Base-by-base conservation (phyloP, 768 basidiomycete genomes). In the Agaricus subrufescens region DNA sequence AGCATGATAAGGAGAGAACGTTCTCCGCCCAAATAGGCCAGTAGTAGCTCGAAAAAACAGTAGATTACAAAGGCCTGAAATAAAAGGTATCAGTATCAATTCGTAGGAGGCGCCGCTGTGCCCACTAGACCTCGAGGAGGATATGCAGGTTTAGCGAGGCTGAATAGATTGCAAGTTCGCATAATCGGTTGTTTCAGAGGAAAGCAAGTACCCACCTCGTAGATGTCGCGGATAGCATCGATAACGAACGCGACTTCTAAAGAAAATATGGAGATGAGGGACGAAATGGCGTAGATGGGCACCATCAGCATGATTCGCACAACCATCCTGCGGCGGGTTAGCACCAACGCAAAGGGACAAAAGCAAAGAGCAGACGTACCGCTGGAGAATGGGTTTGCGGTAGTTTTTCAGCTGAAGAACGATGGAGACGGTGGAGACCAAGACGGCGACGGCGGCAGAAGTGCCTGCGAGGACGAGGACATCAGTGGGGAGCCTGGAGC, bases 261-360 rank as follows among this genome's bases (percentile, higher is more conserved):
- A 0, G 94, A 97, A 73, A 94, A 92, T 40, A 99, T 76, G 0
- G 96, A 93, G 59, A 98, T 93, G 61, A 98, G 76, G 3, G 93
- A 94, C 0, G 97, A 81, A 29, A 98, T 76, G 1, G 85, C 93
- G 68, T 99, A 98, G 29, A 98, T 74, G 0, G 96, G 96, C 4
- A 91, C 91, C 94, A 98, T 98, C 62, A 98, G 60, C 90, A 98
- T 94, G 66, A 98, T 97, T 46, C 97, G 82, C 44, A 97, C 80
- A 48, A 96, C 94, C 82, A 91, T 89, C 60, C 96, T 89, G 56
- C 11, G 7, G 14, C 8, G 30, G 25, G 23, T 51, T 9, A 53
- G 19, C 27, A 50, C 55, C 25, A 14, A 27, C 43, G 19, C 56
- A 29, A 11, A 43, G 47, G 25, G 56, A 34, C 15, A 19, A 19